A percentile compares a stretch with the other conserved stretches of the same genome.
Conservation (phyloP, 1,139 yeast species). For the Spencermartinsiella ligniputridi region DNA sequence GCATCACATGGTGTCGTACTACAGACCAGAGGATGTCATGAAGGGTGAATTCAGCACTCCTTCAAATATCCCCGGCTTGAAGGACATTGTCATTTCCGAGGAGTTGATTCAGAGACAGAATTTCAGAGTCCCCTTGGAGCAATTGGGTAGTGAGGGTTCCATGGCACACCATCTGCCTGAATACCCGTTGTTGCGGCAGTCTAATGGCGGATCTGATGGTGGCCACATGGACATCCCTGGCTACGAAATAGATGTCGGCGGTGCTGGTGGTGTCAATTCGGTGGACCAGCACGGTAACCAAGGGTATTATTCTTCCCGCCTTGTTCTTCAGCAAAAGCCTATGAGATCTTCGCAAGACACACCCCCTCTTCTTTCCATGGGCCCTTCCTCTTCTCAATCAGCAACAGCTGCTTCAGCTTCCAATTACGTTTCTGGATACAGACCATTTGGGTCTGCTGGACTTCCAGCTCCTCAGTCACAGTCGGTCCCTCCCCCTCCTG, state of each 20-base stretch:
- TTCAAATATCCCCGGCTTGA: constrained; percentile 47
- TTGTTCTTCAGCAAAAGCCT: constrained; percentile 12
- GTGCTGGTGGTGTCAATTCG: background rate
- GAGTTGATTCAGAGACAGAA: constrained; percentile 59
- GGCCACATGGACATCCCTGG: background rate
- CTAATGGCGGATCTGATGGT: background rate
- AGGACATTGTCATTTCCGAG: constrained; percentile 49
- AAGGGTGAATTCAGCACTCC: constrained; percentile 58
- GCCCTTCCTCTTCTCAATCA: background rate
- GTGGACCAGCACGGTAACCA: background rate
- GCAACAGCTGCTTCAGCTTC: background rate
- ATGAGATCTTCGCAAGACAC: background rate
- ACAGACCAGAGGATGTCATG: constrained; percentile 67
- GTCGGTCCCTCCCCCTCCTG: constrained; percentile 7
- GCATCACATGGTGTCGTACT: constrained; percentile 75
- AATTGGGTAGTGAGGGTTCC: background rate
- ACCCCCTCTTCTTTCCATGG: background rate
- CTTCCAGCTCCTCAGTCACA: constrained; percentile 14
- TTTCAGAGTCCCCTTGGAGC: constrained; percentile 41
- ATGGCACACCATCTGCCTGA: background rate
- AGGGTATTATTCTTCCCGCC: constrained; percentile 7
- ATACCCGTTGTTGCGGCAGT: background rate
- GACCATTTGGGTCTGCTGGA: constrained; percentile 20
- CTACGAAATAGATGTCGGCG: background rate
- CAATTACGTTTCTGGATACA: constrained; percentile 18